Conservation (phyloP, 2,329 filamentous ascomycete genomes). For the Hymenoscyphus linearis region DNA sequence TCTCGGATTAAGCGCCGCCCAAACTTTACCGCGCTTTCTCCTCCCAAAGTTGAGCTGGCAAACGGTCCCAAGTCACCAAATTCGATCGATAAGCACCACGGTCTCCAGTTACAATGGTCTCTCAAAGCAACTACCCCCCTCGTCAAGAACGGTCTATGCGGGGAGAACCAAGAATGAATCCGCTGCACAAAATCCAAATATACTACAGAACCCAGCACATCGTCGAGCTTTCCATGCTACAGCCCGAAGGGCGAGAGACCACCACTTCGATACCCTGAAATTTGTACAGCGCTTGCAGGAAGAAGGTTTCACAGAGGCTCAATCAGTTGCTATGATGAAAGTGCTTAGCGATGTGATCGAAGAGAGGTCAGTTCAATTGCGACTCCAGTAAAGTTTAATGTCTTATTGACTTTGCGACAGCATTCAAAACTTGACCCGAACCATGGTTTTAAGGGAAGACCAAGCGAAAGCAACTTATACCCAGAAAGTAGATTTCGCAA, state of each 20-base stretch:
- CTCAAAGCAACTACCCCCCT: conserved; percentile 1
- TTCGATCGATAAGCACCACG: conserved; percentile 24
- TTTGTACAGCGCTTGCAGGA: conserved; percentile 86
- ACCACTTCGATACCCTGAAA: conserved; percentile 97
- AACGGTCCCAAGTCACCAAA: conserved; percentile 15
- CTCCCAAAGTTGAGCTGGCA: conserved; percentile 33
- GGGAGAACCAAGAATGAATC: conserved; percentile 2
- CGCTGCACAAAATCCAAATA: conserved; percentile 11
- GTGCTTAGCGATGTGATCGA: conserved; percentile 95
- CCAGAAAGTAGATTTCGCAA: conserved; percentile 96
- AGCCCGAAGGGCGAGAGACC: conserved; percentile 58
- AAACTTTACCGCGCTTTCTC: conserved; percentile 29
- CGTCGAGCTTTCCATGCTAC: conserved; percentile 63
- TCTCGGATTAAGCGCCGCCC: conserved; percentile 18
- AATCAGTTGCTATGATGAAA: conserved; percentile 97
- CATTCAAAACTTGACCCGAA: conserved; percentile 94
- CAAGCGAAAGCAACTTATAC: conserved; percentile 73
- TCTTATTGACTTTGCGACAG: conserved; percentile 37
- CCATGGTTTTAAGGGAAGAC: conserved; percentile 96
- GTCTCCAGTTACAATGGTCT: conserved; percentile 9
- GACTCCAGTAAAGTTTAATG: background rate
- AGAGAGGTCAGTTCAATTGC: conserved; percentile 60
- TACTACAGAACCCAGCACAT: conserved; percentile 19
- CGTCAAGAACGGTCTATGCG: background rate
- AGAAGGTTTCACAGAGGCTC: conserved; percentile 93